Evolutionary conservation across 306 rosid genomes (phyloP).

Genomic region (Vigna radiata): DNA sequence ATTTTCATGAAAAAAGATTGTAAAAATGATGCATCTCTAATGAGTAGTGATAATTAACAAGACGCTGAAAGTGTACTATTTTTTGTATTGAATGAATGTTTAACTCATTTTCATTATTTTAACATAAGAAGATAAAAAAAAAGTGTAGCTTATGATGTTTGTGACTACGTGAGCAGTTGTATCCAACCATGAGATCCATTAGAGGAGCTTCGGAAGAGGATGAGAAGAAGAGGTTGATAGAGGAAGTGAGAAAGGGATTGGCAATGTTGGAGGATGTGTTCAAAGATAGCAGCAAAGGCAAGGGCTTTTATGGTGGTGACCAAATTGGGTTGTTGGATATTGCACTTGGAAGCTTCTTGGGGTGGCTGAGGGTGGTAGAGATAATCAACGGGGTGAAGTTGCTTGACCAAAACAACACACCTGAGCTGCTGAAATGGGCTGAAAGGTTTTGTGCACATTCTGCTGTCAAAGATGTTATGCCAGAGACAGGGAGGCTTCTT

Average conservation of each 20-base stretch:
- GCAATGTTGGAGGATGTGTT: slow-evolving; percentile 57
- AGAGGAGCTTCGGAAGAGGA: slow-evolving; percentile 49
- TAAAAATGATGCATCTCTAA: too few species aligned
- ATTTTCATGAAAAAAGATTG: too few species aligned
- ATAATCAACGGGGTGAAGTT: slow-evolving; percentile 48
- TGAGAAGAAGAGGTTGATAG: slow-evolving; percentile 46
- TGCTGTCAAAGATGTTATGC: slow-evolving; percentile 60
- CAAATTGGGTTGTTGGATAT: slow-evolving; percentile 64
- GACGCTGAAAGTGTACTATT: too few species aligned
- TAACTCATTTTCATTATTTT: too few species aligned
- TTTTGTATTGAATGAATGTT: too few species aligned
- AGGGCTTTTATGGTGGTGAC: slow-evolving; percentile 61
- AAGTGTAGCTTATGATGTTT: not conserved
- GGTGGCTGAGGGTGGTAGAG: slow-evolving; percentile 59
- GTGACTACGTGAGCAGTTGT: slow-evolving; percentile 49
- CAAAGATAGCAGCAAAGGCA: slow-evolving; percentile 56
- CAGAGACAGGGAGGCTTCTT: slow-evolving; percentile 57
- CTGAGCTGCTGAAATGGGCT: slow-evolving; percentile 60
- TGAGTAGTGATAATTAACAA: too few species aligned
- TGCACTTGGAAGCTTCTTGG: slow-evolving; percentile 64
- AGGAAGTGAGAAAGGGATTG: slow-evolving; percentile 48
- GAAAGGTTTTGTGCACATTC: slow-evolving; percentile 45
- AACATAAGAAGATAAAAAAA: too few species aligned
- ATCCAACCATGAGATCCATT: slow-evolving; percentile 52
- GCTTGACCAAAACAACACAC: slow-evolving; percentile 52